Evolutionary conservation across 2,329 filamentous ascomycete genomes (phyloP).

Genomic region (Aspergillus sp.): DNA sequence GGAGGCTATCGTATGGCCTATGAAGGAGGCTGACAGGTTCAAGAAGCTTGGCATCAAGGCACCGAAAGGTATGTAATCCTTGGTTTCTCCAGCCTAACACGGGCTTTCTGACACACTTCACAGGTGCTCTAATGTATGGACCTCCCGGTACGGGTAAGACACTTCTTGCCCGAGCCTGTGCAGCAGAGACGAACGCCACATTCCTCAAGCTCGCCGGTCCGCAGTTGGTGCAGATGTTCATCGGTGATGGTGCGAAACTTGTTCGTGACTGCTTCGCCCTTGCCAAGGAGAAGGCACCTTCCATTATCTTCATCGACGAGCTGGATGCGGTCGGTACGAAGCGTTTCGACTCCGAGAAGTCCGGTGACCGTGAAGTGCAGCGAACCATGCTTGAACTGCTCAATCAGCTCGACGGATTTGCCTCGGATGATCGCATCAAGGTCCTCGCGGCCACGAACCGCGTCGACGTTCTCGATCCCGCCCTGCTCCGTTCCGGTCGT

Average conservation of each 20-base stretch:
- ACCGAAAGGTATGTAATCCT: slow-evolving; percentile 74
- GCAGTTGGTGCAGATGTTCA: slow-evolving; percentile 99
- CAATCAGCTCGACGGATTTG: slow-evolving; percentile 97
- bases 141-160: slow-evolving; percentile 54
- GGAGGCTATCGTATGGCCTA: slow-evolving; percentile 98
- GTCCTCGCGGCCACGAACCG: slow-evolving; percentile 93
- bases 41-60: slow-evolving; percentile 99
- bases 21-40: slow-evolving; percentile 99
- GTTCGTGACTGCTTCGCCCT: slow-evolving; percentile 97
- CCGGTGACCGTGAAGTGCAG: slow-evolving; percentile 95
- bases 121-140: slow-evolving; percentile 97
- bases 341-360: slow-evolving; percentile 98
- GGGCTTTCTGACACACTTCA: not conserved
- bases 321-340: slow-evolving; percentile 98
- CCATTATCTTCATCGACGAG: slow-evolving; percentile 99
- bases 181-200: slow-evolving; percentile 95
- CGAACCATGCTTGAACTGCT: slow-evolving; percentile 98
- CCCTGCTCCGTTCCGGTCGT: slow-evolving; percentile 85
- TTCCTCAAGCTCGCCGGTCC: slow-evolving; percentile 98
- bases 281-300: slow-evolving; percentile 97
- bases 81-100: not conserved
- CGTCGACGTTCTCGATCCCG: slow-evolving; percentile 90
- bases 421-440: slow-evolving; percentile 94
- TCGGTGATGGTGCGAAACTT: slow-evolving; percentile 95
- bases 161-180: slow-evolving; percentile 84